Percentiles rank a stretch among this genome's conserved stretches.
Conservation (phyloP, 257 asterid species). For the Nicotiana otophora region DNA sequence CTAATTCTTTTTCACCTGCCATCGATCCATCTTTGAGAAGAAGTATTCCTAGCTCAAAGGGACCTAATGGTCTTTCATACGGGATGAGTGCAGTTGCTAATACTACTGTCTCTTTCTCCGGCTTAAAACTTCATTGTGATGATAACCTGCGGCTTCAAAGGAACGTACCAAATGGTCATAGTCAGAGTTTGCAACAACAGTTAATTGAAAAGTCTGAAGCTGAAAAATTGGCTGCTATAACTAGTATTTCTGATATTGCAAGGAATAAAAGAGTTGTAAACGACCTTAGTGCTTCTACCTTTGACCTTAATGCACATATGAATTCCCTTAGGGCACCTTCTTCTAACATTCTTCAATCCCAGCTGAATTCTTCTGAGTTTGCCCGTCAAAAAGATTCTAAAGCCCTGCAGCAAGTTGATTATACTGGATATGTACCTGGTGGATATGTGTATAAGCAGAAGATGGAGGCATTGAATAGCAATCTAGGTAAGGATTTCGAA, state of each 20-base stretch:
- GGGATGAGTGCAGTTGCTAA: constrained; percentile 44
- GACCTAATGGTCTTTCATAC: constrained; percentile 29
- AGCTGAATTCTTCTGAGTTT: constrained; percentile 30
- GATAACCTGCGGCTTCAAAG: constrained; percentile 26
- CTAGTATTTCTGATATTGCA: constrained; percentile 25
- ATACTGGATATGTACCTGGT: not conserved
- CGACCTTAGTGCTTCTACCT: constrained; percentile 19
- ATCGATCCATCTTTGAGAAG: constrained; percentile 17
- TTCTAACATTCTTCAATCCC: constrained; percentile 47
- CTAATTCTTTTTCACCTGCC: constrained; percentile 21
- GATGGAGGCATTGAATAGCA: not conserved
- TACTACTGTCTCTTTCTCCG: constrained; percentile 45
- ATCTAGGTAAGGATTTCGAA: not conserved
- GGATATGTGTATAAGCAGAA: not conserved
- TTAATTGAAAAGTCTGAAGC: constrained; percentile 31
- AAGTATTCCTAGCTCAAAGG: constrained; percentile 19
- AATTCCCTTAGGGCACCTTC: constrained; percentile 54
- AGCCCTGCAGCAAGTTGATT: constrained; percentile 24
- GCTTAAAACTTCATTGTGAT: constrained; percentile 30
- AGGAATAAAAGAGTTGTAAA: constrained; percentile 31
- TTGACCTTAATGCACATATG: constrained; percentile 27
- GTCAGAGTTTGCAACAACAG: constrained; percentile 31
- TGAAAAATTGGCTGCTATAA: constrained; percentile 27
- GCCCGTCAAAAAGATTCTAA: constrained; percentile 34
- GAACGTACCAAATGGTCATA: constrained; percentile 26